Evolutionary conservation across 306 rosid genomes (phyloP).

Genomic region (Cyamopsis tetragonoloba): DNA sequence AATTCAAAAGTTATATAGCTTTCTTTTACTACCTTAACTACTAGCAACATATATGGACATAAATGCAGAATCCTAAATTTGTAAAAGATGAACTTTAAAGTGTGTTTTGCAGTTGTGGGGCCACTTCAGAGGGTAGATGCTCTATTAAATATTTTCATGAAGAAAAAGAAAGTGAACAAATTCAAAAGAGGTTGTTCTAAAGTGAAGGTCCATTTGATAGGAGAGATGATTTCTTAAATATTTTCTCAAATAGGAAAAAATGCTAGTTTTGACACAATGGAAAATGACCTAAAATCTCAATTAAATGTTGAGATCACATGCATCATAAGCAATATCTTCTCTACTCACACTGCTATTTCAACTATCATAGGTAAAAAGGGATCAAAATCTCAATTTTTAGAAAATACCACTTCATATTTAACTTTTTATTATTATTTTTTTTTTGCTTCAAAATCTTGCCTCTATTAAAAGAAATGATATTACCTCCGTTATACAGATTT

Average conservation of each 20-base stretch:
- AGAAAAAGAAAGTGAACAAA: background rate
- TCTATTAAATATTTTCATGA: background rate
- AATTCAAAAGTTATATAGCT: too few species aligned
- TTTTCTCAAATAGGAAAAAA: background rate
- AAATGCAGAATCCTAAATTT: background rate
- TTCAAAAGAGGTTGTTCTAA: background rate
- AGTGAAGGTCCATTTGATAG: slow-evolving; percentile 7
- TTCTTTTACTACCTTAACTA: background rate
- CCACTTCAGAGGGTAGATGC: slow-evolving; percentile 11
- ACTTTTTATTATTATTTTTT: background rate
- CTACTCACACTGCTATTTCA: too few species aligned
- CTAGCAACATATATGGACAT: background rate
- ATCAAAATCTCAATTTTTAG: background rate
- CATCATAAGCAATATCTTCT: slow-evolving; percentile 15
- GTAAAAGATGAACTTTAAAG: background rate
- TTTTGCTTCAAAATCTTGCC: background rate
- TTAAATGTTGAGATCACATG: background rate
- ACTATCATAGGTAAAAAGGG: too few species aligned
- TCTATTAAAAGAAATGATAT: background rate
- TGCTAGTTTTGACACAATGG: background rate
- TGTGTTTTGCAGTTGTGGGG: background rate
- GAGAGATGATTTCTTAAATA: background rate
- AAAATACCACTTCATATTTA: background rate
- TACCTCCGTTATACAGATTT: background rate
- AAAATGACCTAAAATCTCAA: background rate